Evolutionary conservation across 805 yeast species (phyloP).

Genomic region (Jamesozyma lodderae): DNA sequence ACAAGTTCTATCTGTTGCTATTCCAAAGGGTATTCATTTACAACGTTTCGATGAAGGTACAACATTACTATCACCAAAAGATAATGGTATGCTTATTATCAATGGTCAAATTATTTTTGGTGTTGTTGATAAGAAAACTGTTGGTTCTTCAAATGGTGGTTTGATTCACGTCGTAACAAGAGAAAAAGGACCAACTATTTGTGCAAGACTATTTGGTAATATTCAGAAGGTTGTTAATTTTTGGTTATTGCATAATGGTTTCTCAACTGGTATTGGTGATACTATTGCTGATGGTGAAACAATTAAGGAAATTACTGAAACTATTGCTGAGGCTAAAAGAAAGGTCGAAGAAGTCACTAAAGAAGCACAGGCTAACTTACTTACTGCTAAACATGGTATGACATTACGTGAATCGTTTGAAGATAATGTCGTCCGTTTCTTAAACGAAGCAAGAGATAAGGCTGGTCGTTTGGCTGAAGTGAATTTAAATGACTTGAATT

Average conservation of each 20-base stretch:
- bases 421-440: conserved; percentile 88
- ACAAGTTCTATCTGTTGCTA: conserved; percentile 83
- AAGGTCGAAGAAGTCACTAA: conserved; percentile 89
- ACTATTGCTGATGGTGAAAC: conserved; percentile 97
- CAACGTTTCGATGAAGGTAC: conserved; percentile 90
- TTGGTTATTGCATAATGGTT: conserved; percentile 95
- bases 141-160: conserved; percentile 98
- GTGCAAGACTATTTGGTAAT: conserved; percentile 85
- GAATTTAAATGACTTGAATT: conserved; percentile 85
- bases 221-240: conserved; percentile 92
- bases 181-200: conserved; percentile 87
- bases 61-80: conserved; percentile 76
- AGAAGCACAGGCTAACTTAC: conserved; percentile 81
- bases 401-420: conserved; percentile 97
- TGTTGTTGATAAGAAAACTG: conserved; percentile 95
- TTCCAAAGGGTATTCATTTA: conserved; percentile 91
- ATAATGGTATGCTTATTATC: conserved; percentile 88
- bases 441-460: conserved; percentile 97
- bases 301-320: conserved; percentile 86
- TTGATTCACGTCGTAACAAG: conserved; percentile 94
- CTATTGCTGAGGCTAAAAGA: conserved; percentile 85
- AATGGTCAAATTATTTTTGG: conserved; percentile 97
- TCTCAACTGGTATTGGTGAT: conserved; percentile 99
- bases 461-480: conserved; percentile 99
- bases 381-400: conserved; percentile 99